These are phyloP conservation scores for Penicillium egyptiacum DNA, from an alignment of 495 filamentous ascomycete species.

Conservation along the genomic window DNA sequence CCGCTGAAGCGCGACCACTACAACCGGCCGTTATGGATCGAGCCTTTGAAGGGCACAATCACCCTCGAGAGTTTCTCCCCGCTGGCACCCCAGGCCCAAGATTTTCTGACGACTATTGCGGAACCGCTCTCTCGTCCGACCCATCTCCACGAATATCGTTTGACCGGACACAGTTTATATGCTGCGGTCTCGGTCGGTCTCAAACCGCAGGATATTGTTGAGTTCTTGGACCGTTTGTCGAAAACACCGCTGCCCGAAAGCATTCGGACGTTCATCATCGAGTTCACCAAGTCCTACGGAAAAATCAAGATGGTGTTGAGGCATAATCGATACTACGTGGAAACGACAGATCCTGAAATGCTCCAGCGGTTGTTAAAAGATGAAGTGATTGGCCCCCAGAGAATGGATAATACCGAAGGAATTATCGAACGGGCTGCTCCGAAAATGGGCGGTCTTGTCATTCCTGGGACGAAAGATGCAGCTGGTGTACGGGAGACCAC, in stretches of 20 bases:
- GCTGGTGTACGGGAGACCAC: constrained; percentile 73
- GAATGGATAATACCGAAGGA: constrained; percentile 64
- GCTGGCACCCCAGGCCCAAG: constrained; percentile 78
- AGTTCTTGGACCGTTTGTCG: constrained; percentile 78
- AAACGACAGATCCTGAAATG: constrained; percentile 82
- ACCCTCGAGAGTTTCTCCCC: constrained; percentile 95
- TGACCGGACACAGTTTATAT: constrained; percentile 91
- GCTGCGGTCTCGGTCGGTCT: constrained; percentile 92
- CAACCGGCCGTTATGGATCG: constrained; percentile 88
- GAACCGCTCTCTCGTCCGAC: constrained; percentile 87
- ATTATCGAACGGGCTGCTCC: constrained; percentile 79
- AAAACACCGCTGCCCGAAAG: constrained; percentile 79
- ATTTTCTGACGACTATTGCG: constrained; percentile 93
- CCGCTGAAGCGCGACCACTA: constrained; percentile 83
- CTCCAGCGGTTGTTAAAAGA: constrained; percentile 80
- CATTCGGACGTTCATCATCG: constrained; percentile 77
- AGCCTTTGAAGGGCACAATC: constrained; percentile 78
- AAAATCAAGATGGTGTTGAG: constrained; percentile 95
- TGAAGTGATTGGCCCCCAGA: constrained; percentile 62
- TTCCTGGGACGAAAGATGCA: constrained; percentile 91
- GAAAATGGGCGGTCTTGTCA: constrained; percentile 86
- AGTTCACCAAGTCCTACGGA: constrained; percentile 85
- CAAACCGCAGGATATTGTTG: constrained; percentile 84
- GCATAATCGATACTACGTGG: constrained; percentile 89
- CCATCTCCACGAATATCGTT: constrained; percentile 87